Base-by-base conservation (phyloP, 345 rosid species). In the Eucalyptus cloeziana region DNA sequence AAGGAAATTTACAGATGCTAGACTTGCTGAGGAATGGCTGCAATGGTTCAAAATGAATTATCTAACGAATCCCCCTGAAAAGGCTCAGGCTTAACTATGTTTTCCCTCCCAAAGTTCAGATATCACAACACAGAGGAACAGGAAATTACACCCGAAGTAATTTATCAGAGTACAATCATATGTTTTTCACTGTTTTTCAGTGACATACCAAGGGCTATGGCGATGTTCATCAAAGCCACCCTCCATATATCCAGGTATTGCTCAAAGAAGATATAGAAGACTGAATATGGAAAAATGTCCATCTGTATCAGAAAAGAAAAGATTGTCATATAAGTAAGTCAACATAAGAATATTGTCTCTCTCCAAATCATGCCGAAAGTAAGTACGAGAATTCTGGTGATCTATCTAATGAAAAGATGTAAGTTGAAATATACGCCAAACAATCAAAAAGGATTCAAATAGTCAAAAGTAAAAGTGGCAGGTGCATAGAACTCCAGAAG, bases 161-260 rank as follows among this genome's bases (percentile, higher is more conserved):
- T 19, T 76, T 76, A 19, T 76, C 83, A 76, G 83, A 76, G 22
- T 27, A 60, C 13, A 25, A 49, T 85, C 49, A 89, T 40, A 44
- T 40, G 76, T 37, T 85, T n/a, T 86, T 62, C 49, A 67, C 10
- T 62, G 40, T 27, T 71, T 21, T 50, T 21, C 86, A 58, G 62
- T 14, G 44, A 92, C 97, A 60, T 87, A 97, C 99, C 98, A 49
- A 96, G 94, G 91, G 99, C 99, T 88, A 96, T 91, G 81, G 97
- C 93, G 49, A 96, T 93, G 93, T 95, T 96, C 89, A 94, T 94
- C 92, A 96, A 89, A 89, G 99, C 99, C n/a, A 94, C 91, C 91
- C 90, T 94, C 99, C 99, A 97, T 90, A 96, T 93, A 92, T 95
- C 95, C 93, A 97, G 96, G 92, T 97, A 97, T 90, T 96, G 99